Percentiles rank a stretch among this genome's conserved stretches.
phyloP scores from a whole-genome alignment of 495 filamentous ascomycete species.

The Bryoglossum gracile region DNA sequence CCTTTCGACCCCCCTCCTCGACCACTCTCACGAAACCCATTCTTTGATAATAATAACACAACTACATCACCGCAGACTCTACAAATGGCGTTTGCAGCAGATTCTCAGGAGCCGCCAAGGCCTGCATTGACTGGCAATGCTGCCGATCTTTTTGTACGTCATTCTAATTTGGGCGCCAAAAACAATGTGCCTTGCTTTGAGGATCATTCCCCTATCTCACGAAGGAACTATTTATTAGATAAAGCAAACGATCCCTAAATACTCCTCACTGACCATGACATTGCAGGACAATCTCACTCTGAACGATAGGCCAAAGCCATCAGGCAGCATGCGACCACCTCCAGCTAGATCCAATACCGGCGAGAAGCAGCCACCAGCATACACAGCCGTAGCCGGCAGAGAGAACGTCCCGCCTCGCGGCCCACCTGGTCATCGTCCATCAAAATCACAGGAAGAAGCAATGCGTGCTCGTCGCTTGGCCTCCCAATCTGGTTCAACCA shows the following conservation, averaged over 20 bases:
- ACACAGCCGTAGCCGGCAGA: constrained; percentile 8
- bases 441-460: constrained; percentile 56
- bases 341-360: constrained; percentile 34
- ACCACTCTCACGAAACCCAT: constrained; percentile 84
- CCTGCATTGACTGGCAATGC: constrained; percentile 54
- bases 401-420: constrained; percentile 46
- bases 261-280: constrained; percentile 9
- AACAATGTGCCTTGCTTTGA: background rate
- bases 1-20: constrained; percentile 51
- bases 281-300: constrained; percentile 44
- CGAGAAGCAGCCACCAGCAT: constrained; percentile 33
- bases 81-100: constrained; percentile 51
- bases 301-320: constrained; percentile 31
- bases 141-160: constrained; percentile 85
- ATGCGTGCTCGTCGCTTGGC: constrained; percentile 36
- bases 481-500: constrained; percentile 7
- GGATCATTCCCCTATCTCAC: no score
- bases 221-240: no score
- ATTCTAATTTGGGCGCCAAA: constrained; percentile 1
- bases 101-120: constrained; percentile 29
- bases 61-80: constrained; percentile 43
- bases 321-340: constrained; percentile 27
- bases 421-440: constrained; percentile 48
- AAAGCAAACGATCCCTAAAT: background rate
- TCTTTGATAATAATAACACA: constrained; percentile 67